These are phyloP conservation scores for Phellopilus nigrolimitatus DNA, from an alignment of 1,284 basidiomycete genomes.

Conservation along the genomic window DNA sequence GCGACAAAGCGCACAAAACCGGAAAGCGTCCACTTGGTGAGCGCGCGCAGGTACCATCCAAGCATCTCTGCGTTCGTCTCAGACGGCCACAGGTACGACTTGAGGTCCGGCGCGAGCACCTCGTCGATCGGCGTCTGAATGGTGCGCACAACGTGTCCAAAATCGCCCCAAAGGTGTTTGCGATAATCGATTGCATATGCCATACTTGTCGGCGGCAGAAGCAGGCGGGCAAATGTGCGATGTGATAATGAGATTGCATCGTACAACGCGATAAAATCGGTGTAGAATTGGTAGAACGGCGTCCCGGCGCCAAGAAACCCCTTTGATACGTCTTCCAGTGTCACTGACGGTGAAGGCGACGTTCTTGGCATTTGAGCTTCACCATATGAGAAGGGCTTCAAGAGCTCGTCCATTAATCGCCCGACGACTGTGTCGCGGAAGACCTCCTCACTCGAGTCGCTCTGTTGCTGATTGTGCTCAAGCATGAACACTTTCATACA, in stretches of 20 bases:
- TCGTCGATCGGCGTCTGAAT: slow-evolving; percentile 46
- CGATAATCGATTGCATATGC: slow-evolving; percentile 82
- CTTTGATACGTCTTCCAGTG: slow-evolving; percentile 56
- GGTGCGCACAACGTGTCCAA: slow-evolving; percentile 54
- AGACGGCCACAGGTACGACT: slow-evolving; percentile 66
- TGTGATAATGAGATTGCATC: slow-evolving; percentile 89
- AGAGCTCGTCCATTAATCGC: slow-evolving; percentile 51
- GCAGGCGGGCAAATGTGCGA: slow-evolving; percentile 65
- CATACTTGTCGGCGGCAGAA: slow-evolving; percentile 77
- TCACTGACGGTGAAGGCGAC: slow-evolving; percentile 23
- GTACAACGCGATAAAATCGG: slow-evolving; percentile 86
- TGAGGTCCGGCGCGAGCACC: slow-evolving; percentile 44
- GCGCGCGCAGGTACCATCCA: slow-evolving; percentile 50
- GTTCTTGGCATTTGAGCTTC: slow-evolving; percentile 17
- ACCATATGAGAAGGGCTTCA: slow-evolving; percentile 49
- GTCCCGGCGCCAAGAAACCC: slow-evolving; percentile 62
- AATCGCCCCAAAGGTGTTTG: slow-evolving; percentile 81
- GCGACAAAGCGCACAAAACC: slow-evolving; percentile 72
- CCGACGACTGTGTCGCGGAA: slow-evolving; percentile 64
- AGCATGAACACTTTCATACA: slow-evolving; percentile 96
- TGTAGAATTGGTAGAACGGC: slow-evolving; percentile 94
- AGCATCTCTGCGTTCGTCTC: slow-evolving; percentile 69
- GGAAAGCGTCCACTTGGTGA: slow-evolving; percentile 41
- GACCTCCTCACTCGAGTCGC: slow-evolving; percentile 57
- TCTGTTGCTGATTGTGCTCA: slow-evolving; percentile 66